Evolutionary conservation across 805 yeast genomes (phyloP).

Genomic region (Middelhovenomyces tepae): DNA sequence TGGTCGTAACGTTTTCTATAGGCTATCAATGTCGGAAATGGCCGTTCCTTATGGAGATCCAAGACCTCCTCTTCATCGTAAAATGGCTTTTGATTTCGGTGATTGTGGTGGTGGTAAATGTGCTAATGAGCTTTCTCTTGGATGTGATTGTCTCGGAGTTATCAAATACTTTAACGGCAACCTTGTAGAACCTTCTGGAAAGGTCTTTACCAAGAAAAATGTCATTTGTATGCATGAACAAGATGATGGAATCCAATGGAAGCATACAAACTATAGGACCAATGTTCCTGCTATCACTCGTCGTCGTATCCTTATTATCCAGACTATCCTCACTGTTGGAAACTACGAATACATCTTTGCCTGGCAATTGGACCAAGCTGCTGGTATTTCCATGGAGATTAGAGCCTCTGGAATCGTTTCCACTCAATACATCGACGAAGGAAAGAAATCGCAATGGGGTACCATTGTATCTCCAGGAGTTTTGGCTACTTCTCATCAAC

Average conservation of each 20-base stretch:
- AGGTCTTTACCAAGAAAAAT: constrained; percentile 52
- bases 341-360: constrained; percentile 74
- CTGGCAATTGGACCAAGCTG: constrained; percentile 67
- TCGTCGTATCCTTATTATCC: constrained; percentile 72
- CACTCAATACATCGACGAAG: constrained; percentile 72
- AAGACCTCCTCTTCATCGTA: constrained; percentile 73
- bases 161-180: constrained; percentile 65
- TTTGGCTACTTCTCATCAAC: constrained; percentile 81
- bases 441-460: constrained; percentile 55
- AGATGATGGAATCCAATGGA: constrained; percentile 69
- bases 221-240: constrained; percentile 80
- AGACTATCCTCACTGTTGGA: constrained; percentile 78
- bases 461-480: constrained; percentile 72
- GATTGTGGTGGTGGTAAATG: constrained; percentile 75
- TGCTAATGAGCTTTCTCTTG: constrained; percentile 61
- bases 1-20: constrained; percentile 67
- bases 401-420: constrained; percentile 84
- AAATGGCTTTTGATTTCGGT: constrained; percentile 81
- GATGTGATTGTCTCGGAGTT: constrained; percentile 80
- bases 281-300: constrained; percentile 55
- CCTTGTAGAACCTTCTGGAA: constrained; percentile 51
- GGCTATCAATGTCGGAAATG: constrained; percentile 72
- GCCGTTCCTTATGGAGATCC: constrained; percentile 86
- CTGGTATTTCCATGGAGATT: constrained; percentile 67
- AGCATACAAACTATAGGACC: constrained; percentile 75